Base-by-base conservation (phyloP, 139 green algal genomes). In the Auxenochlorella pyrenoidosa region DNA sequence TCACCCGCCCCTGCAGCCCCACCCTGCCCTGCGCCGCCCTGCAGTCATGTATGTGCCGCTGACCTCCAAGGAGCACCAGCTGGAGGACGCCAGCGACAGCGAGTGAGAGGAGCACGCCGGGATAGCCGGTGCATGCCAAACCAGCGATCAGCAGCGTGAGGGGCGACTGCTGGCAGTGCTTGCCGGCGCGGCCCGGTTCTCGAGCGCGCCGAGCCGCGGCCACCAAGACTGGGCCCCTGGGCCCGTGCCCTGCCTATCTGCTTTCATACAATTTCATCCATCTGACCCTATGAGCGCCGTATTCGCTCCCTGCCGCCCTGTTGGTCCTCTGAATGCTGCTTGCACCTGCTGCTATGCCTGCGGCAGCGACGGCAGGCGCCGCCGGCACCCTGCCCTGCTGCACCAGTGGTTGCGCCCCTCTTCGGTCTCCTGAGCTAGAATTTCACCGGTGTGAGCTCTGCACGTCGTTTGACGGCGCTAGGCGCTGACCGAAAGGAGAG, bases 11-110 rank as follows among this genome's bases (percentile, higher is more conserved):
- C 24, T 32, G 10, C 19, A 3, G 22, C 22, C 12, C 60, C 16
- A 5, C 60, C 10, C 19, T 68, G 60, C 60, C 24, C 24, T 26
- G 60, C 19, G 60, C 60, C 22, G 22, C 60, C 30, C 2, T 36
- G 63, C 43, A 40, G 86, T 88, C 5, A n/a, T n/a, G 30, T 88
- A 84, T 24, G 84, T 89, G 66, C 86, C 63, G 66, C 65, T 86
- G 30, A 89, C 86, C 38, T n/a, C 18, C 75, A 43, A 30, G 26
- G 73, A 47, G 59, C 38, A 59, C 51, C 70, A 72, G 68, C 32
- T 63, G 79, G 36, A 58, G 19, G 36, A 40, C 13, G 36, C 40
- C 36, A 38, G 79, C 36, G 58, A 58, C 58, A 63, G 36, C 34
- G 58, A 58, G 26, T 84, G 58, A 72, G 3, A 4, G 34, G 47